Conservation (phyloP, 2,329 filamentous ascomycete species). For the Sphaerulina vaccinii region DNA sequence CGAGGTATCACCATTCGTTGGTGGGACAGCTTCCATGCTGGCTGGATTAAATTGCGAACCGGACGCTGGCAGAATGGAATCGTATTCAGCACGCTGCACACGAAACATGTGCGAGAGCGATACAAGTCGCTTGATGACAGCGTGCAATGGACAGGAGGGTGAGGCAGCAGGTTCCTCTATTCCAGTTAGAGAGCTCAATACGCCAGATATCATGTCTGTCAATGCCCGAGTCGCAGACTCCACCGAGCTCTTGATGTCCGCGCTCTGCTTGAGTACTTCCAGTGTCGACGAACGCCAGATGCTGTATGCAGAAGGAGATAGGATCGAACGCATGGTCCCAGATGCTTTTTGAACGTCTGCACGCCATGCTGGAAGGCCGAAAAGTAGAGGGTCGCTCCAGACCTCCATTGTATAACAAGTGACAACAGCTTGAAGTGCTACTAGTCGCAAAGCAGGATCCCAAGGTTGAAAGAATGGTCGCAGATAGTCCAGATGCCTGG, state of each 20-base stretch:
- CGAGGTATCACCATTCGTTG: conserved; percentile 56
- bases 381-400: conserved; percentile 60
- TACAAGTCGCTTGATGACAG: conserved; percentile 33
- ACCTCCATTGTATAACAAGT: conserved; percentile 62
- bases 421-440: conserved; percentile 62
- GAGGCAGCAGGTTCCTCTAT: conserved; percentile 25
- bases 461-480: conserved; percentile 53
- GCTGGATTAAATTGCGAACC: conserved; percentile 51
- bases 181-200: conserved; percentile 31
- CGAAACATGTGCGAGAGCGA: conserved; percentile 34
- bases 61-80: conserved; percentile 32
- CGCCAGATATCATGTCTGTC: conserved; percentile 30
- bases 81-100: conserved; percentile 35
- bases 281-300: conserved; percentile 67
- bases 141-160: conserved; percentile 26
- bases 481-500: conserved; percentile 26
- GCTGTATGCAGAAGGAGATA: conserved; percentile 54
- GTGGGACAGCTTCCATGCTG: conserved; percentile 66
- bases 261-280: conserved; percentile 56
- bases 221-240: conserved; percentile 27
- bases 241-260: conserved; percentile 23
- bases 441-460: conserved; percentile 56
- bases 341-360: conserved; percentile 25
- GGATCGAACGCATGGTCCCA: conserved; percentile 25
- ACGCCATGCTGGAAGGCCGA: conserved; percentile 54